phyloP scores from a whole-genome alignment of 768 basidiomycete species.

The Lentinula guzmanii region DNA sequence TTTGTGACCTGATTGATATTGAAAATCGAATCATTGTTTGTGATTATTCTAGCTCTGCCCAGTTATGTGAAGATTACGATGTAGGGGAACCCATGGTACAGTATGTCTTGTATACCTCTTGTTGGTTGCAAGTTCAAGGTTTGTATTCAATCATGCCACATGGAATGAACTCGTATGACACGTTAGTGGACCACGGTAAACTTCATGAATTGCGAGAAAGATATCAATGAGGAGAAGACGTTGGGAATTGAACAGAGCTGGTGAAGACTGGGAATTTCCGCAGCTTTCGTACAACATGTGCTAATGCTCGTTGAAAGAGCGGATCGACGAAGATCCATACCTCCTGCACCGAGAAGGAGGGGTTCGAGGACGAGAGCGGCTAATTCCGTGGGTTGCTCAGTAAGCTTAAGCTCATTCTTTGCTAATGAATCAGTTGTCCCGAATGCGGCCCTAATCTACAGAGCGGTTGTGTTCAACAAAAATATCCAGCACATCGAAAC shows the following conservation, averaged over 20 bases:
- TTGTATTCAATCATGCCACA: background rate
- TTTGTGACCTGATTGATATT: too few relatives aligned
- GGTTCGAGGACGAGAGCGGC: slow-evolving; percentile 89
- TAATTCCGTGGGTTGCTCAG: slow-evolving; percentile 25
- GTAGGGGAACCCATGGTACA: too few relatives aligned
- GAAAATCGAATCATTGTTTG: too few relatives aligned
- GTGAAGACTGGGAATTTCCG: slow-evolving; percentile 23
- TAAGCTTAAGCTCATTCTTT: background rate
- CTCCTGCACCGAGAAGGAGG: slow-evolving; percentile 89
- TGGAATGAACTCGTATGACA: background rate
- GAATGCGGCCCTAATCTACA: too few relatives aligned
- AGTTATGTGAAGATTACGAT: too few relatives aligned
- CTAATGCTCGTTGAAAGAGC: slow-evolving; percentile 83
- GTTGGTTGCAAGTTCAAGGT: too few relatives aligned
- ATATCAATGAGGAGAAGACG: background rate
- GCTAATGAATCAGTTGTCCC: background rate
- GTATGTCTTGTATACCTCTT: too few relatives aligned
- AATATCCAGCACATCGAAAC: too few relatives aligned
- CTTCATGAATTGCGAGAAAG: too few relatives aligned
- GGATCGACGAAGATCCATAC: slow-evolving; percentile 97
- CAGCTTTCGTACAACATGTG: slow-evolving; percentile 69
- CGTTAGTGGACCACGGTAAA: too few relatives aligned
- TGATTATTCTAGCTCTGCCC: too few relatives aligned
- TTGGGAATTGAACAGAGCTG: slow-evolving; percentile 41
- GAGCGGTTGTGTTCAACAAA: too few relatives aligned